phyloP scores from a whole-genome alignment of 2,329 filamentous ascomycete species.

The Cercospora sp. region DNA sequence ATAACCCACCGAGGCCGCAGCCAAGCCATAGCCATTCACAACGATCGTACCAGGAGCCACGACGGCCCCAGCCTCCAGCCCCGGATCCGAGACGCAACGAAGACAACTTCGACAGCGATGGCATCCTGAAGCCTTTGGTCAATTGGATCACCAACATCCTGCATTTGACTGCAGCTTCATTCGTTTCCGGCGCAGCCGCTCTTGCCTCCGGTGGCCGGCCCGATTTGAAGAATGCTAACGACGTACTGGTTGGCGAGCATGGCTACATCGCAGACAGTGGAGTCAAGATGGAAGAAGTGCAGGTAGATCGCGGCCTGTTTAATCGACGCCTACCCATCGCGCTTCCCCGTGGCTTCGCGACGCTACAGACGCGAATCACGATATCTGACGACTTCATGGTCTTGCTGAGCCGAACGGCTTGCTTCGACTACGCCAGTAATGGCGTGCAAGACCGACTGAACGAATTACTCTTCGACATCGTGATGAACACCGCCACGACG shows the following conservation, averaged over 20 bases:
- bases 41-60: neutral
- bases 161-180: conserved; percentile 24
- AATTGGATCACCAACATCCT: conserved; percentile 30
- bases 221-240: conserved; percentile 20
- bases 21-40: conserved; percentile 12
- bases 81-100: conserved; percentile 7
- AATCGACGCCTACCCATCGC: conserved; percentile 33
- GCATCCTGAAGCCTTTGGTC: conserved; percentile 24
- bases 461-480: conserved; percentile 36
- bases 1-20: conserved; percentile 9
- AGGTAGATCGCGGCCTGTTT: conserved; percentile 21
- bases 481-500: conserved; percentile 31
- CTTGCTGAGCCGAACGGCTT: conserved; percentile 37
- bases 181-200: conserved; percentile 22
- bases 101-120: conserved; percentile 10
- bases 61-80: neutral
- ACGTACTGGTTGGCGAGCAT: conserved; percentile 12
- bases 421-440: conserved; percentile 37
- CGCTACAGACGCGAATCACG: conserved; percentile 31
- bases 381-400: conserved; percentile 34
- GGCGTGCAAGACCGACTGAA: conserved; percentile 35
- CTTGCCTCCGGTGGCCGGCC: conserved; percentile 18
- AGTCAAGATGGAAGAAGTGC: conserved; percentile 22
- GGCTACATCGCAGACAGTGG: conserved; percentile 26
- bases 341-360: conserved; percentile 37